Evolutionary conservation across 495 filamentous ascomycete species (phyloP), one percentile per base, ranked within the genome.

Genomic region (Parmelia sp.): DNA sequence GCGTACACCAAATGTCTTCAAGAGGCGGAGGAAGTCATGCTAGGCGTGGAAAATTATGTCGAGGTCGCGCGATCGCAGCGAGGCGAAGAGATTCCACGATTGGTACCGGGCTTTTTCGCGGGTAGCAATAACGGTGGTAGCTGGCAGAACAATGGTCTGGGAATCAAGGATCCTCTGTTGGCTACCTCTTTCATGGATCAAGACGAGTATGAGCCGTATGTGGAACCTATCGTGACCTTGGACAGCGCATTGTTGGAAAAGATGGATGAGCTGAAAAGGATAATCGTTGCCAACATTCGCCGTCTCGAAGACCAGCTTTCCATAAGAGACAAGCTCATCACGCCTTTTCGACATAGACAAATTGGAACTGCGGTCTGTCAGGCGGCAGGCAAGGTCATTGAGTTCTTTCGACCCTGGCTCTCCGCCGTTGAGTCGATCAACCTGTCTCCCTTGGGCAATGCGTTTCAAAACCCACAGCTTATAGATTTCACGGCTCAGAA

Each of bases 1-100:
- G 95, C 93, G 3, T 87, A 90, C 64, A 83, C 92, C 56, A 98
- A 98, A 71, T 98, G 94, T 71, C 76, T 97, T 68, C 88, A 91
- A 71, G 95, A 98, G 77, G 95, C 94, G 8, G 93, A 97, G 67
- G 94, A 93, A 51, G 92, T 98, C 27, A 82, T 97, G 58, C 83
- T 92, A 59, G 92, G 92, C 15, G 92, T 97, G 33, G 96, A 90
- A 73, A 92, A 90, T 66, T 98, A 95, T 74, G 93, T 97, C 19
- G 93, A 97, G 70, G 88, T 97, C 61, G 94, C 94, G 27, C 86
- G 89, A 69, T 89, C 93, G 69, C 94, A 97, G 71, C 83, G 92
- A 55, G 91, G 91, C 51, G 92, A 95, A 68, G 86, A 88, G 29
- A 92, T 98, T 51, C 88, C 89, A 6, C 86, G 94, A n/a, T 79